Conservation (phyloP, 805 yeast genomes). For the Jamesozyma jinghongensis region DNA sequence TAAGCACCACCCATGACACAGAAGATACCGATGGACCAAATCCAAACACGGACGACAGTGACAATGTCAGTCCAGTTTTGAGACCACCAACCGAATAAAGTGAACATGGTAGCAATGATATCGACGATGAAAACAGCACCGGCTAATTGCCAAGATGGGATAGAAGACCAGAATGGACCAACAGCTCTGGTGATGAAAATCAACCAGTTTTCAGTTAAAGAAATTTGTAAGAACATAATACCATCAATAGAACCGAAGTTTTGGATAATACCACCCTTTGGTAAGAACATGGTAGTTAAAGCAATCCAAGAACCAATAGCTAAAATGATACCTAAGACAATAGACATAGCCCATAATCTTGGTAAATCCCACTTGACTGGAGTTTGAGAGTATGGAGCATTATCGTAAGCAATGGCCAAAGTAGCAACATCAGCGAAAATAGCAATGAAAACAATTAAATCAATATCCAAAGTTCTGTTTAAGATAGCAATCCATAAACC, state of each 20-base stretch:
- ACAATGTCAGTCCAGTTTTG: constrained; percentile 96
- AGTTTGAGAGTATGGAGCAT: constrained; percentile 86
- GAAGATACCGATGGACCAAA: constrained; percentile 95
- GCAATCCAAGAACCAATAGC: constrained; percentile 94
- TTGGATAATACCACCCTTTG: constrained; percentile 89
- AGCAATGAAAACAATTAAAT: constrained; percentile 92
- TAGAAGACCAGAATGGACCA: constrained; percentile 97
- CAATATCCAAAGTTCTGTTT: constrained; percentile 77
- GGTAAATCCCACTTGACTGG: constrained; percentile 97
- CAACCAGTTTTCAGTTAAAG: constrained; percentile 95
- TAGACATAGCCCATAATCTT: constrained; percentile 95
- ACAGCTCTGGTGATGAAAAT: constrained; percentile 93
- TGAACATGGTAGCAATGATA: constrained; percentile 84
- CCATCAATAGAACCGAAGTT: constrained; percentile 93
- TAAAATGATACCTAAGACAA: constrained; percentile 72
- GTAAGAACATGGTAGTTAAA: constrained; percentile 85
- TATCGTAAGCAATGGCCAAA: constrained; percentile 93
- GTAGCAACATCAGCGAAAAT: constrained; percentile 97
- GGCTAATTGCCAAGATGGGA: constrained; percentile 93
- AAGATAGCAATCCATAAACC: constrained; percentile 96
- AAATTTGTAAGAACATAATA: constrained; percentile 86
- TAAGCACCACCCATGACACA: constrained; percentile 94
- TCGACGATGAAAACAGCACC: constrained; percentile 91
- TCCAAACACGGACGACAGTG: constrained; percentile 88
- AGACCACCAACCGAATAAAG: constrained; percentile 95